Base-by-base conservation (phyloP, 345 rosid genomes). In the Psidium guajava region DNA sequence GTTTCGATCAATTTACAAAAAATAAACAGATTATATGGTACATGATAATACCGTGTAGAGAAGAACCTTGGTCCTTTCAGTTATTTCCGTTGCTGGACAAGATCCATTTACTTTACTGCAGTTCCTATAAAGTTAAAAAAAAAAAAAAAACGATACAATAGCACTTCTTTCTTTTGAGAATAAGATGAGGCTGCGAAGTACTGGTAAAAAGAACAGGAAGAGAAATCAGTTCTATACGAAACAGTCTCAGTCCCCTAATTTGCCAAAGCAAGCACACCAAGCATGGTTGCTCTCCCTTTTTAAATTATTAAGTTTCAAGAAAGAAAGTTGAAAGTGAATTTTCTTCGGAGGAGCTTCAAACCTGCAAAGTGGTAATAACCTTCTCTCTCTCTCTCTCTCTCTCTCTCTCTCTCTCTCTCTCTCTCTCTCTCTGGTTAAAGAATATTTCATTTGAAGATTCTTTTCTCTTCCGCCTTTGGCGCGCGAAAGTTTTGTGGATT, bases 341-440 rank as follows among this genome's bases (percentile, higher is more conserved):
- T 95, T 91, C 94, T 95, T 55, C 95, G 93, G 84, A 92, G 88
- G 89, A 92, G 96, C 90, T 96, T 95, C 88, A 96, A 96, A 93
- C 92, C 96, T 59, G 95, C 97, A 3, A 96, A 96, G 91, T 96
- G 99, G 98, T 96, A 86, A 86, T 5, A 28, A 81, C 25, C n/a
- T 42, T 18, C 36, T n/a, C 69, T 40, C 56, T 54, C 20, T 52
- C 54, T 52, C 54, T 52, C 54, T 52, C 54, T 52, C 54, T 52
- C 54, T 52, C 54, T 52, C 54, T 52, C 53, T 51, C 53, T 51
- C 15, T 49, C 51, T 51, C 53, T 51, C 15, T 49, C 51, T 36
- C 36, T 36, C 36, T 49, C 51, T 49, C 51, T 49, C 51, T 49
- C 12, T 1, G 51, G 51, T 49, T 49, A 49, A 49, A 49, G 51